Conservation (phyloP, 257 asterid species). For the Lycium ferocissimum region DNA sequence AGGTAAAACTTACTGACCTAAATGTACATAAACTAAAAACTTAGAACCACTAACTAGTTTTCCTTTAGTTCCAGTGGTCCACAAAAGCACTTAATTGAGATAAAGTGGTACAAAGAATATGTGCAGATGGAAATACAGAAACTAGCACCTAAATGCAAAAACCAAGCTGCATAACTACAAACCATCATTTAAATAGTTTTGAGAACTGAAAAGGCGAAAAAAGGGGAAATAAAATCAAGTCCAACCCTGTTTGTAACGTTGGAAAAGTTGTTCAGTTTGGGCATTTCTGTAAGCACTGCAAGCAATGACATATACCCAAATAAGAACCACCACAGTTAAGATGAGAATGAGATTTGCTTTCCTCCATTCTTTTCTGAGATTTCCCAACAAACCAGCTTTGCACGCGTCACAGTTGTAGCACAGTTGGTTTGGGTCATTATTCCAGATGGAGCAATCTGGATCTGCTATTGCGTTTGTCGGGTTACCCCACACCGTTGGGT, state of each 20-base stretch:
- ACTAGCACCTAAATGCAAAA: not conserved
- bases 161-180: constrained; percentile 1
- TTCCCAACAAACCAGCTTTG: constrained; percentile 85
- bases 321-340: constrained; percentile 69
- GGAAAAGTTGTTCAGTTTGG: constrained; percentile 70
- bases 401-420: constrained; percentile 86
- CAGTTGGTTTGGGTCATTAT: constrained; percentile 67
- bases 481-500: constrained; percentile 69
- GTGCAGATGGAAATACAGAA: not conserved
- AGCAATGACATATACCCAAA: constrained; percentile 69
- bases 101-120: not conserved
- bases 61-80: not conserved
- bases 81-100: not conserved
- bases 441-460: constrained; percentile 75
- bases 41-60: not conserved
- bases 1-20: not conserved
- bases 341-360: constrained; percentile 71
- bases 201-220: not conserved
- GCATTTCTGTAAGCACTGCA: constrained; percentile 90
- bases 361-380: constrained; percentile 82
- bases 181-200: not conserved
- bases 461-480: constrained; percentile 57
- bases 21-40: not conserved
- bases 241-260: constrained; percentile 71
- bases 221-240: constrained; percentile 17